phyloP scores from a whole-genome alignment of 768 basidiomycete species.

The Podaxis pistillaris region DNA sequence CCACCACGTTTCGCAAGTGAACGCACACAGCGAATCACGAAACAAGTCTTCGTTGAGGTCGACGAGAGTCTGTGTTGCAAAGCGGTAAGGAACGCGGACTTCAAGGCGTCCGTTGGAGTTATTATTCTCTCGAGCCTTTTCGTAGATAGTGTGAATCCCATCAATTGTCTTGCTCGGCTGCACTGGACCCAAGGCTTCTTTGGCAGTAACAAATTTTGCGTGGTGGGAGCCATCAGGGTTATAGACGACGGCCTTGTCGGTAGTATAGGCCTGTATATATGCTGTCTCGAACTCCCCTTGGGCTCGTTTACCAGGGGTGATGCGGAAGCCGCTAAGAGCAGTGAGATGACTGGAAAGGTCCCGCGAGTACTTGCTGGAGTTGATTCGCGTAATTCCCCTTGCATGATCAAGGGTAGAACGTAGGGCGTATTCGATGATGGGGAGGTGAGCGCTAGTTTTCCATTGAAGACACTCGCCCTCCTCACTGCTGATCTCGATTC shows the following conservation, averaged over 20 bases:
- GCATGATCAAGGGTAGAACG: background rate
- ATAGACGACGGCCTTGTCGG: slow-evolving; percentile 19
- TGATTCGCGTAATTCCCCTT: slow-evolving; percentile 2
- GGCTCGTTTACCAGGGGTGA: slow-evolving; percentile 11
- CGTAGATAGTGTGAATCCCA: background rate
- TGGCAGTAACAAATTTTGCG: slow-evolving; percentile 5
- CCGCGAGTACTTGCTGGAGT: slow-evolving; percentile 12
- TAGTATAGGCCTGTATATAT: slow-evolving; percentile 20
- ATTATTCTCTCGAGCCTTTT: background rate
- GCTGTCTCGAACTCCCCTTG: slow-evolving; percentile 6
- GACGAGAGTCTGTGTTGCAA: background rate
- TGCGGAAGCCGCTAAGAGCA: slow-evolving; percentile 16
- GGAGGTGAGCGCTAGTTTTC: background rate
- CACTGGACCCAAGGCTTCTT: background rate
- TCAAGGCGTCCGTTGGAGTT: slow-evolving; percentile 4
- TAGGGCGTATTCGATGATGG: background rate
- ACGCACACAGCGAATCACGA: background rate
- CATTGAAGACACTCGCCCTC: slow-evolving; percentile 18
- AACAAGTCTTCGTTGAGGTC: background rate
- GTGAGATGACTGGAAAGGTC: slow-evolving; percentile 18
- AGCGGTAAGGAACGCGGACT: slow-evolving; percentile 8
- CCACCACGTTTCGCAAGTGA: background rate
- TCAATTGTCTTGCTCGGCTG: background rate
- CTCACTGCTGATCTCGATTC: slow-evolving; percentile 18
- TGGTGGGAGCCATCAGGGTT: slow-evolving; percentile 11